These are phyloP conservation scores for Rosa multiflora DNA, from an alignment of 306 rosid species.

Conservation along the genomic window DNA sequence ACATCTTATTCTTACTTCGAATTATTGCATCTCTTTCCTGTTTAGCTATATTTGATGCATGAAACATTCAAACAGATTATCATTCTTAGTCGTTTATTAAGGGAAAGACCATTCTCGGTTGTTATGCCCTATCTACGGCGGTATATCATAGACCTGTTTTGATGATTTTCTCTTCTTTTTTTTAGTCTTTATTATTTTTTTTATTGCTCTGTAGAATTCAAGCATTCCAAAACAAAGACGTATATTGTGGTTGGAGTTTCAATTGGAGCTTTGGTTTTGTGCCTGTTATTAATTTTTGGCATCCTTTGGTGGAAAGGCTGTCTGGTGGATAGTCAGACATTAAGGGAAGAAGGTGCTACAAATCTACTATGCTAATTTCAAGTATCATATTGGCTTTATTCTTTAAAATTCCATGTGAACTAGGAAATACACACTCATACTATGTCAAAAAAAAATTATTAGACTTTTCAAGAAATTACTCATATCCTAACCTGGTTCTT, in stretches of 20 bases:
- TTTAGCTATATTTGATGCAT: too few species aligned
- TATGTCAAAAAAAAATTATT: neutral
- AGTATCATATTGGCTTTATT: too few species aligned
- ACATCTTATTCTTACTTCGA: too few species aligned
- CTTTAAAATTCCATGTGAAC: neutral
- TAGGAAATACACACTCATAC: neutral
- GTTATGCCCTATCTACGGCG: too few species aligned
- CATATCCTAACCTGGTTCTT: neutral
- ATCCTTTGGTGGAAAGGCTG: slow-evolving; percentile 13
- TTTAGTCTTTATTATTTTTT: neutral
- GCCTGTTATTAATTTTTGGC: slow-evolving; percentile 2
- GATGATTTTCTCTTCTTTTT: too few species aligned
- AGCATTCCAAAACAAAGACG: slow-evolving; percentile 2
- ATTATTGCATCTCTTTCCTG: too few species aligned
- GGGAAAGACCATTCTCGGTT: too few species aligned
- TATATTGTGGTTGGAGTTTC: slow-evolving; percentile 2
- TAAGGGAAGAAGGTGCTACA: slow-evolving; percentile 16
- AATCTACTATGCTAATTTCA: neutral
- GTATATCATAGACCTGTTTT: too few species aligned
- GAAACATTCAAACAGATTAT: too few species aligned
- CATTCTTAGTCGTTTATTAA: too few species aligned
- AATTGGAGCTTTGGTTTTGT: slow-evolving; percentile 10
- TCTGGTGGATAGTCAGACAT: neutral
- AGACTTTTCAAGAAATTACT: neutral
- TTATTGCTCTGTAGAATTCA: slow-evolving; percentile 3